phyloP scores from a whole-genome alignment of 1,284 basidiomycete species.

The Sporisorium exsertum region DNA sequence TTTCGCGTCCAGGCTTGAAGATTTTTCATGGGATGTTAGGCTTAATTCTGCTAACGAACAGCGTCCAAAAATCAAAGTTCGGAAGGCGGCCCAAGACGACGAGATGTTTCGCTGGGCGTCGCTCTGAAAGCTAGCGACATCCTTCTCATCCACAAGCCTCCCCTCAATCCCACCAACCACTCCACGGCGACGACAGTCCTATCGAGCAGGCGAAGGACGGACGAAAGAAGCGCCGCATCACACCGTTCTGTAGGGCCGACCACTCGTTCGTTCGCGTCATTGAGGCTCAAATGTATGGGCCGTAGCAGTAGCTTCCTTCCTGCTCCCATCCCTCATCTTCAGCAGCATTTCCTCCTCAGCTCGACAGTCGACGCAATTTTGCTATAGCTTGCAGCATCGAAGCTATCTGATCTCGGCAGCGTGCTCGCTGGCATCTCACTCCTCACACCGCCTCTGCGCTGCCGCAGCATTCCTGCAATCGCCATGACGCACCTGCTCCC shows the following conservation, averaged over 20 bases:
- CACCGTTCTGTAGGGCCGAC: neutral
- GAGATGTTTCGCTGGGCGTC: neutral
- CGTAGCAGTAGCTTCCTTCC: neutral
- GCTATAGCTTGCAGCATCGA: neutral
- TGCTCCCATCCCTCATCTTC: neutral
- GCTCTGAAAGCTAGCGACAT: neutral
- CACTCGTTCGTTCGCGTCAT: neutral
- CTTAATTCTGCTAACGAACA: neutral
- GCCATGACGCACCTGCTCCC: slow-evolving; percentile 67
- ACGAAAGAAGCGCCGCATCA: neutral
- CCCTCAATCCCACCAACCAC: neutral
- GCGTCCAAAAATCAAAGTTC: neutral
- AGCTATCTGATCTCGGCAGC: no score
- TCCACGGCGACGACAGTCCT: neutral
- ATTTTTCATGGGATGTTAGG: slow-evolving; percentile 1
- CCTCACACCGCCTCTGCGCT: neutral
- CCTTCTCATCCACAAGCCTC: neutral
- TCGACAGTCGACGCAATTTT: neutral
- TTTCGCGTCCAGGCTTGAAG: neutral
- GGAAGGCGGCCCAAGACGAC: neutral
- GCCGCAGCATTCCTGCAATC: no score
- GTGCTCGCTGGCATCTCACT: neutral
- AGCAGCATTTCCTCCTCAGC: neutral
- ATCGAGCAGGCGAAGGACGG: neutral
- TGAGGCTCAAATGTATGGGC: neutral